Conservation (phyloP, 1,139 yeast species). For the Suhomyces wounanorum region DNA sequence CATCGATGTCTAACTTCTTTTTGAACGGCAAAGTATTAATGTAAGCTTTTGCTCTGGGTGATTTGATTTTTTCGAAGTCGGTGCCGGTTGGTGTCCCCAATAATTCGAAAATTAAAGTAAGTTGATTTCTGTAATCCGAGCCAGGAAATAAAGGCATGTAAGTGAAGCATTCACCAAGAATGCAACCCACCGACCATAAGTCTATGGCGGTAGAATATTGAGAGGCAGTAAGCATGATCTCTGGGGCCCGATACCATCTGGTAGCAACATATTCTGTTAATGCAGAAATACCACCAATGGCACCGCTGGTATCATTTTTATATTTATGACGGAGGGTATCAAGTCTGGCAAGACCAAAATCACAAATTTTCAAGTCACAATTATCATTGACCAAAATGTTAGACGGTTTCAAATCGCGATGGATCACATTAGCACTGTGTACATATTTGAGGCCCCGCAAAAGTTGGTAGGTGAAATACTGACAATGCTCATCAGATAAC, state of each 20-base stretch:
- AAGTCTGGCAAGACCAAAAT: conserved; percentile 69
- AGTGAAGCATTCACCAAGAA: conserved; percentile 63
- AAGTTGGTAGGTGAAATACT: conserved; percentile 80
- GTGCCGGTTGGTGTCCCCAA: conserved; percentile 66
- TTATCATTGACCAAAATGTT: conserved; percentile 91
- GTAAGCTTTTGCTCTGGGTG: conserved; percentile 63
- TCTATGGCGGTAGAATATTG: conserved; percentile 74
- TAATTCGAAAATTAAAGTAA: conserved; percentile 59
- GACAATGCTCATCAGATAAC: conserved; percentile 65
- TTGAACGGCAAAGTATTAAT: conserved; percentile 57
- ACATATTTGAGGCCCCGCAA: conserved; percentile 91
- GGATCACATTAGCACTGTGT: conserved; percentile 96
- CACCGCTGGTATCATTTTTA: conserved; percentile 36
- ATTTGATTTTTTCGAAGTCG: conserved; percentile 58
- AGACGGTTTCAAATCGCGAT: conserved; percentile 91
- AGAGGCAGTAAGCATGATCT: conserved; percentile 69
- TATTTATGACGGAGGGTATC: conserved; percentile 23
- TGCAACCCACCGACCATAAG: conserved; percentile 81
- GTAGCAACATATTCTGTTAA: conserved; percentile 80
- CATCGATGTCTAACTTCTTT: conserved; percentile 13
- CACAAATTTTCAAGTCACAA: conserved; percentile 95
- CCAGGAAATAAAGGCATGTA: conserved; percentile 79
- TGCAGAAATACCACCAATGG: conserved; percentile 28
- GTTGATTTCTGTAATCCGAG: conserved; percentile 67
- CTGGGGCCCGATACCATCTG: conserved; percentile 81